Base-by-base conservation (phyloP, 208 protist genomes). In the Acanthamoeba lenticulata region DNA sequence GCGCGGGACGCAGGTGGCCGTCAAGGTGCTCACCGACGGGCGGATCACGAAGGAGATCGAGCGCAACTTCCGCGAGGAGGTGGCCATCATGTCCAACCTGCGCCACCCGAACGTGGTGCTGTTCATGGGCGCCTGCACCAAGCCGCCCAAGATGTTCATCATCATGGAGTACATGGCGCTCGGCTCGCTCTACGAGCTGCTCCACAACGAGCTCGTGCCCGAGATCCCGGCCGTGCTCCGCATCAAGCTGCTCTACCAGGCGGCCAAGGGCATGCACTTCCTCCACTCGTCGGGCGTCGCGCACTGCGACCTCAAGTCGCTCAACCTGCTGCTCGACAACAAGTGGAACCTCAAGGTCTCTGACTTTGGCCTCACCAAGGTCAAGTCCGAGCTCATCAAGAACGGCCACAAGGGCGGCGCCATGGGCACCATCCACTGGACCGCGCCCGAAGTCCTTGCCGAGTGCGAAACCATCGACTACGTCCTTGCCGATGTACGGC, bases 251-350 rank as follows among this genome's bases (percentile, higher is more conserved):
- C 29, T 38, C 11, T 67, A 65, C 47, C 83, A 90, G 83, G 83
- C 83, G 4, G 83, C 83, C 83, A 55, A 90, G 52, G 83, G 83
- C 45, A 90, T 90, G 83, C 42, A 90, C 55, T 90, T 67, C 83
- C 83, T 90, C 29, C 83, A 90, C 29, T 65, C 42, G 11, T 90
- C 83, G 24, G 74, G 74, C 45, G 47, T 52, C 47, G 47, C 47
- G 9, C 47, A 52, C 62, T 38, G 62, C 27, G 62, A 72, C 21
- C 29, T 72, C 29, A 72, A 72, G 62, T 38, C 29, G 29, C 32
- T 72, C 27, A 72, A 72, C 62, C 32, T 72, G 62, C 62, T 72
- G 27, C 62, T 72, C 32, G 62, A 72, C 62, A 29, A 72, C 27
- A 36, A 72, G 27, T 72, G 62, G 62, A 72, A 72, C 32, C 27